Evolutionary conservation across 768 basidiomycete species (phyloP), one percentile per base, ranked within the genome.

Genomic region (Paxillus rubicundulus): DNA sequence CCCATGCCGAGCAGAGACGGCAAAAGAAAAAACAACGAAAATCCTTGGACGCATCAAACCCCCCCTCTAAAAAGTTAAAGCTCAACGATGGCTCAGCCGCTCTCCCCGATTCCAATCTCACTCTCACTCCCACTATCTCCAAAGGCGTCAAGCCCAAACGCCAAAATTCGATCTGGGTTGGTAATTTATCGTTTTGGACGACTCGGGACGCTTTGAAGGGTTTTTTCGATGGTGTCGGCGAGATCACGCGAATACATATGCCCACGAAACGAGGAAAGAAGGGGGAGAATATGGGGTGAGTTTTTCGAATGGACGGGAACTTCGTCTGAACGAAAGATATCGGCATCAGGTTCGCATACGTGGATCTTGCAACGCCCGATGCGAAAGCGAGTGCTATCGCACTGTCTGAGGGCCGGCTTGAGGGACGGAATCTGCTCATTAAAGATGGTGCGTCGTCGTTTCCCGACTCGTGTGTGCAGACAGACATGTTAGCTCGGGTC

Each of bases 141-240:
- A 48, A 33, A 47, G 54, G 59, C 56, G 63, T 50, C 59, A 56
- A 63, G 43, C 65, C 67, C 13, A 85, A 84, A 68, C 82, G 87
- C 21, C 83, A 90, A 69, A 85, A 95, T 66, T 95, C 92, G 5
- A 78, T 98, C 43, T 98, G 96, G 96, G 89, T 98, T 28, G 96
- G 96, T 38, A 98, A 98, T 71, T 66, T 98, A 67, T 80, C 89
- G 6, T 98, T 88, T 78, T 89, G 87, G 71, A 98, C 96, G 47
- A 89, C 87, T 0, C 74, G 78, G 51, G 82, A 87, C 10, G 74
- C 85, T n/a, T 71, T 98, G 30, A 78, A 75, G 38, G 62, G 59
- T 28, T 92, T 92, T 70, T 92, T 92, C 65, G 77, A 81, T 38
- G 82, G 77, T 1, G 81, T 74, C 27, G 89, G 86, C 34, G 87